These are phyloP conservation scores for Triticum timopheevii DNA, from an alignment of 176 grass and related monocot species.

Conservation along the genomic window DNA sequence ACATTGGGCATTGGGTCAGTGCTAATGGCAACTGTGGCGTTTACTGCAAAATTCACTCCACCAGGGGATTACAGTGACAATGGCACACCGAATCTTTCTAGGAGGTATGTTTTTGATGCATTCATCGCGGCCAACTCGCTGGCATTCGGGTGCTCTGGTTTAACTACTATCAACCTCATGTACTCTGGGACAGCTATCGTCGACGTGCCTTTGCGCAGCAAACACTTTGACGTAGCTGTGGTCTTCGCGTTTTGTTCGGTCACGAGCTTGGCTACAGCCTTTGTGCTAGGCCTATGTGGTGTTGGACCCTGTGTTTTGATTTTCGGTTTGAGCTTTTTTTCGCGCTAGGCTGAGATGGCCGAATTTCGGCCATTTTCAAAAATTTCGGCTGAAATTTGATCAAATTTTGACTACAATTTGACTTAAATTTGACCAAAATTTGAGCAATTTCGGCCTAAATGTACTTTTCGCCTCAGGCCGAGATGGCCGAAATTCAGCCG, in stretches of 20 bases:
- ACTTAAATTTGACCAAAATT: too few species aligned
- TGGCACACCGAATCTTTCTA: background rate
- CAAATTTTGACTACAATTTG: too few species aligned
- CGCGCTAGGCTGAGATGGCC: too few species aligned
- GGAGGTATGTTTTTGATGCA: background rate
- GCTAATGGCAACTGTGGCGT: slow-evolving; percentile 3
- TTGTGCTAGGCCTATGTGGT: background rate
- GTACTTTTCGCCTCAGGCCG: too few species aligned
- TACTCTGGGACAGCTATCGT: slow-evolving; percentile 18
- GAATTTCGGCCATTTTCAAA: too few species aligned
- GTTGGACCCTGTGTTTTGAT: background rate
- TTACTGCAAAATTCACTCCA: background rate
- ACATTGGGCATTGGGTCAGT: slow-evolving; percentile 17
- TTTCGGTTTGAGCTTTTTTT: too few species aligned
- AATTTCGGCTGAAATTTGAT: too few species aligned
- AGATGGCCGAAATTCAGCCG: too few species aligned
- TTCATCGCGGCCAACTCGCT: background rate
- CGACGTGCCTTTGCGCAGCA: background rate
- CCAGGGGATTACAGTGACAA: slow-evolving; percentile 17
- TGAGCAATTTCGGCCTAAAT: too few species aligned
- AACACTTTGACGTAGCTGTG: background rate
- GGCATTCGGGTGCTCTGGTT: too few species aligned
- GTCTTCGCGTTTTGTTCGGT: background rate
- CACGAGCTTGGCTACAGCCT: background rate
- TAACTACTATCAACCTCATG: slow-evolving; percentile 6